Evolutionary conservation across 1,139 yeast species (phyloP), one percentile per base, ranked within the genome.

Genomic region (Blastobotrys capitulatus): DNA sequence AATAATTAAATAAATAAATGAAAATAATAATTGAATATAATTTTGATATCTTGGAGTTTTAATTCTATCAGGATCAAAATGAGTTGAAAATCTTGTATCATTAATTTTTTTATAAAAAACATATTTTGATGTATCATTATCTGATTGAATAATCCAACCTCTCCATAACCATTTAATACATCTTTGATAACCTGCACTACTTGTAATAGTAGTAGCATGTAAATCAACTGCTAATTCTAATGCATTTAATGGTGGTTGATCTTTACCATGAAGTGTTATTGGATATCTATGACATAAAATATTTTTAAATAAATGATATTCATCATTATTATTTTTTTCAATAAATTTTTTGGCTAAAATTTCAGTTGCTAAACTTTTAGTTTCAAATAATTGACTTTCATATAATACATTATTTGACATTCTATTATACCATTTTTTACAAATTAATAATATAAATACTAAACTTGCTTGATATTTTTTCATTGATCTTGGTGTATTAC

Each of bases 151-250:
- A 54, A 88, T 85, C 95, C 96, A 87, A 19, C 96, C 96, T 53
- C 90, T 72, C 96, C 96, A 88, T 48, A 88, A 68, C 95, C 96
- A 88, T 58, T 83, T 82, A 61, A 86, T 78, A 69, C 96, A 86
- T 51, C 95, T 71, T 66, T 88, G 96, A 65, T 80, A 88, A 0
- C 96, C 96, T 2, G 84, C 70, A 0, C 94, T 79, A 0, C 88
- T 82, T 60, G 88, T 86, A 18, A 87, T 82, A 18, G 77, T 74
- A 13, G 92, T 83, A 10, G 87, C 80, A 60, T 88, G 96, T 78
- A 82, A 79, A 63, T 88, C 96, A 26, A 86, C 90, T 0, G 96
- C 95, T 61, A 87, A 65, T 62, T 88, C 96, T 57, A 88, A 70
- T 0, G 89, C 95, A 65, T 80, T 83, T 16, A 74, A 69, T 0